A percentile compares a stretch with the other conserved stretches of the same genome.
Evolutionary conservation across 225 moss, liverwort and hornwort species (phyloP).

Genomic region (Marchantia paleacea): DNA sequence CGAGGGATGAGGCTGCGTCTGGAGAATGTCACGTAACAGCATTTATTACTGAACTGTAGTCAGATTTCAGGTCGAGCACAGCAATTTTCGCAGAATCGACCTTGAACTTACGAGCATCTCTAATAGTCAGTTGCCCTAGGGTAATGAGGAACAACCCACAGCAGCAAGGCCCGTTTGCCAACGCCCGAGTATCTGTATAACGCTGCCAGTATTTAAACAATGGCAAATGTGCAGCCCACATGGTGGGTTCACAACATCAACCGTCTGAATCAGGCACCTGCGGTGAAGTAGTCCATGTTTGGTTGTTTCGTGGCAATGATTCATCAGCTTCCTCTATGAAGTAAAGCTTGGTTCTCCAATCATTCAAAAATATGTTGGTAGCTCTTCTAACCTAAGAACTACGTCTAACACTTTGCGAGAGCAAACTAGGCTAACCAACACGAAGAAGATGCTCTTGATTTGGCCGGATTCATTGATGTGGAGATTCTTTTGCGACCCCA

Average conservation of each 20-base stretch:
- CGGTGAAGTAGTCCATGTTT: not conserved
- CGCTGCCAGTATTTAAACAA: slow-evolving; percentile 23
- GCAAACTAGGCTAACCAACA: not conserved
- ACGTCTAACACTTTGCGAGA: slow-evolving; percentile 7
- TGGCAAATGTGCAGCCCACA: slow-evolving; percentile 14
- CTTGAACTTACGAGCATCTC: not conserved
- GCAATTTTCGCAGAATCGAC: not conserved
- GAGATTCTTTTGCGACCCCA: slow-evolving; percentile 14
- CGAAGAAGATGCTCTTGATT: not conserved
- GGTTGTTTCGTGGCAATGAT: slow-evolving; percentile 12
- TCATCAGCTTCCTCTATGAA: not conserved
- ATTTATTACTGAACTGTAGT: not conserved
- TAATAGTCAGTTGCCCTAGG: not conserved
- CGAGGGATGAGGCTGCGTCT: too few species aligned
- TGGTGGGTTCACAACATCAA: not conserved
- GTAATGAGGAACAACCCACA: not conserved
- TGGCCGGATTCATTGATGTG: not conserved
- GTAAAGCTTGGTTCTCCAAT: not conserved
- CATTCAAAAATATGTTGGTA: slow-evolving; percentile 9
- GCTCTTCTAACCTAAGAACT: slow-evolving; percentile 14
- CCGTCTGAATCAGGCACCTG: slow-evolving; percentile 2
- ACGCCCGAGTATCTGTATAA: slow-evolving; percentile 4
- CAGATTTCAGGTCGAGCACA: not conserved
- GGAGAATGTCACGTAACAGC: not conserved
- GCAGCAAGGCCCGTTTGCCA: not conserved